Conservation (phyloP, 2,329 filamentous ascomycete genomes). For the Aspergillus sp. region DNA sequence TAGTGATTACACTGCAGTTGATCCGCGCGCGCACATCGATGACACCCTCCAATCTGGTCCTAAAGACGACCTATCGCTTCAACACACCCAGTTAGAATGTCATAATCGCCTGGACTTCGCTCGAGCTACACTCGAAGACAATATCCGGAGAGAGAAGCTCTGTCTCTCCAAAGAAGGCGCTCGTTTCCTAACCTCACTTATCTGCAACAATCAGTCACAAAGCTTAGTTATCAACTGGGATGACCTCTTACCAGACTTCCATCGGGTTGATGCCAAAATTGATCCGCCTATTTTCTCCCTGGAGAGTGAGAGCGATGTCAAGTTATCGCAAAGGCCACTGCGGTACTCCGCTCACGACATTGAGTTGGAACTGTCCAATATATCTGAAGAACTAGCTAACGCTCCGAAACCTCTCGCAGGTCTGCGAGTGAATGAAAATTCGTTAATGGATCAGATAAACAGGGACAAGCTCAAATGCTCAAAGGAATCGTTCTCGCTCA, state of each 20-base stretch:
- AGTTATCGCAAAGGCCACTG: constrained; percentile 35
- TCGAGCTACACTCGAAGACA: constrained; percentile 12
- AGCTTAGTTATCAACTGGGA: constrained; percentile 17
- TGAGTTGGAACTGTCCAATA: background rate
- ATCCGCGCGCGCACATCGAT: constrained; percentile 23
- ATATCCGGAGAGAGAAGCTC: constrained; percentile 32
- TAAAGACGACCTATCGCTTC: constrained; percentile 2
- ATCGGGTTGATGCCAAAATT: constrained; percentile 36
- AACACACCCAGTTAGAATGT: constrained; percentile 20
- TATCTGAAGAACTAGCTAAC: background rate
- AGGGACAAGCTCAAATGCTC: constrained; percentile 29
- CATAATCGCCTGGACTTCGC: constrained; percentile 14
- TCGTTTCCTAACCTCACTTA: constrained; percentile 31
- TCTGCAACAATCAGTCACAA: constrained; percentile 18
- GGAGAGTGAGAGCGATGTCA: constrained; percentile 45
- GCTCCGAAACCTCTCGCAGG: background rate
- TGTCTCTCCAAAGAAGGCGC: constrained; percentile 30
- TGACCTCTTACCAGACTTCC: constrained; percentile 20
- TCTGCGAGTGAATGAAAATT: background rate
- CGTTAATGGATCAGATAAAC: background rate
- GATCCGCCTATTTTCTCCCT: constrained; percentile 49
- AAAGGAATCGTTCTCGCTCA: constrained; percentile 19
- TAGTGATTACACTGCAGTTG: constrained; percentile 33
- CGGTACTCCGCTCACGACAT: background rate
- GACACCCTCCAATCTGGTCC: constrained; percentile 14